Base-by-base conservation (phyloP, 192 early-diverging fungal genomes). In the Spizellomyces punctatus region DNA sequence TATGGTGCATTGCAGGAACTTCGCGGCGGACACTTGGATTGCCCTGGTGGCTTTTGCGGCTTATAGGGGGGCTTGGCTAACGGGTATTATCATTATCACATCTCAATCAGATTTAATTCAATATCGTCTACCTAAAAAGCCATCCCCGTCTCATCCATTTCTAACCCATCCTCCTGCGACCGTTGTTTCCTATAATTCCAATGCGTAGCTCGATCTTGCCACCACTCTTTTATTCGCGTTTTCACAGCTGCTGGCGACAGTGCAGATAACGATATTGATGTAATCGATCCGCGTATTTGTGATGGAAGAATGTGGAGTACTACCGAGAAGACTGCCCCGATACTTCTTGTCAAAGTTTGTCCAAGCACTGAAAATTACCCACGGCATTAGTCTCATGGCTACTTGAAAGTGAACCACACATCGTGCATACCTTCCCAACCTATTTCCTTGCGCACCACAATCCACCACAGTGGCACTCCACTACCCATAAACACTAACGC, bases 391-490 rank as follows among this genome's bases (percentile, higher is more conserved):
- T 54, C 2, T 54, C 50, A n/a, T 54, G 50, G 17, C 50, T 54
- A 21, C 17, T 64, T 6, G 17, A 36, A 21, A 44, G 58, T 61
- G 27, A 36, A 36, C 3, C 27, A 36, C 27, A 36, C 27, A 36
- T 36, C 27, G 27, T 36, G 27, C 27, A 36, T 75, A 75, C 73
- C 58, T 43, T 75, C 73, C 73, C 73, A 75, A 8, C 41, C 44
- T 14, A 68, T 45, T 44, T 42, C 49, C 67, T 55, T 76, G 1
- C 46, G 21, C 12, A 70, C 74, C n/a, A 71, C 73, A 8, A 67
- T 49, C 2, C 41, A 72, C 70, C 71, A 79, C 48, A 76, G 45
- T 21, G 66, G 64, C 49, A 75, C 60, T 3, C 80, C 80, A 42
- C 42, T 59, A 22, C 44, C 46, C 9, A 79, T 42, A 58, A 82